Base-by-base conservation (phyloP, 2,329 filamentous ascomycete genomes). In the Nothophoma quercina region DNA sequence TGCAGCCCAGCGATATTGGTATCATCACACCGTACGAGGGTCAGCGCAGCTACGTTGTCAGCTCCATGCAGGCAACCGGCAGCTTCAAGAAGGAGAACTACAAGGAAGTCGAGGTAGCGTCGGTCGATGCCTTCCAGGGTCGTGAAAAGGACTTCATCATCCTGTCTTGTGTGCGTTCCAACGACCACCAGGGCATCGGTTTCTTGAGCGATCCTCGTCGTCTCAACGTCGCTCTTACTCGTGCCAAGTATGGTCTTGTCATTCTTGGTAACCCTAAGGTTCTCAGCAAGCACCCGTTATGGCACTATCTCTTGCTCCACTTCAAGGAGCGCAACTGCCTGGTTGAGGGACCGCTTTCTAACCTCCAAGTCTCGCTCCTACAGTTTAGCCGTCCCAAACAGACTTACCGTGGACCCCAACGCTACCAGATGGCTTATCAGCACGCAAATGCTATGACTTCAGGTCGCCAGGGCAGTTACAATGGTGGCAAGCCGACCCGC, bases 81-180 rank as follows among this genome's bases (percentile, higher is more conserved):
- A 96, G 91, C 0, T 97, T 96, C 81, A 97, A 96, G 80, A 99
- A 99, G 79, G 95, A 99, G 73, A 86, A 89, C 67, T 99, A 99
- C 82, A 98, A 98, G 78, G 93, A 98, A 70, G 93, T 99, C 19
- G 95, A 99, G 75, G 95, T 99, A 32, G 95, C 95, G 4, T 98
- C 93, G 0, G 95, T 99, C 29, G 95, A 99, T 79, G 95, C 95
- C 16, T 99, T 99, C 83, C 95, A 99, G 73, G 95, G 95, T 44
- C 89, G 95, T 80, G 95, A 99, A 78, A 99, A 99, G 79, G 95
- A 99, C 72, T 99, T 96, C 69, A 99, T 99, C 68, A 93, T 99
- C 30, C 82, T 99, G 25, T 98, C 95, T 56, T 99, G 95, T 71
- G 95, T 99, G 42, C 91, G 95, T 71, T 98, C 93, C 72, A 99